phyloP scores from a whole-genome alignment of 352 stramenopile genomes.

The Pythium pyrilobum region DNA sequence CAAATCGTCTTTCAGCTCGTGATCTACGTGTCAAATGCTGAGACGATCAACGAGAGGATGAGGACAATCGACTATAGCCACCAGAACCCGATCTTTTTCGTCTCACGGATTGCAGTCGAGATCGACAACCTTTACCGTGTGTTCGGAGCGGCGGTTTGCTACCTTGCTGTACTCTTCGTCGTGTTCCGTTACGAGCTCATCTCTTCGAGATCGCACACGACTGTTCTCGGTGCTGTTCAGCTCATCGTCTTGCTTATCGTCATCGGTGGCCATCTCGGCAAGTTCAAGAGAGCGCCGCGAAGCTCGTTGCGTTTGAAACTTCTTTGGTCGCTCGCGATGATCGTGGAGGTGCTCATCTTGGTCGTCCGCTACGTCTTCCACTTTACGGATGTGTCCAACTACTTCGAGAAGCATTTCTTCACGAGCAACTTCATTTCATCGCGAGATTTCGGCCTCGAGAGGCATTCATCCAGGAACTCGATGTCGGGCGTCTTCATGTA shows the following conservation, averaged over 20 bases:
- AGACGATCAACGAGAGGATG: constrained; percentile 62
- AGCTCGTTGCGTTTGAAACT: constrained; percentile 68
- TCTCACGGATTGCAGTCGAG: constrained; percentile 65
- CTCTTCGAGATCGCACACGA: constrained; percentile 49
- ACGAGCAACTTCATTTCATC: constrained; percentile 65
- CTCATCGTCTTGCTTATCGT: constrained; percentile 58
- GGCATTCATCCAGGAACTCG: constrained; percentile 43
- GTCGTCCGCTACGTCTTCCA: constrained; percentile 77
- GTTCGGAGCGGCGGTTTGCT: constrained; percentile 57
- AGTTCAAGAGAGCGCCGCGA: constrained; percentile 53
- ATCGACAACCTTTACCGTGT: constrained; percentile 77
- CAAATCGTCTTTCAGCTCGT: constrained; percentile 84
- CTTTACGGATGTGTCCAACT: constrained; percentile 63
- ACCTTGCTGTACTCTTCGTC: constrained; percentile 63
- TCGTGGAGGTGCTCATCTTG: constrained; percentile 65
- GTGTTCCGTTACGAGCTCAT: constrained; percentile 61
- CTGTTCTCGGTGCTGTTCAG: constrained; percentile 54
- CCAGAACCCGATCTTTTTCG: constrained; percentile 73
- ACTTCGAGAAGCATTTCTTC: constrained; percentile 63
- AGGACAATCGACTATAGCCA: constrained; percentile 46
- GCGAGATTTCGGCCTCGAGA: constrained; percentile 68
- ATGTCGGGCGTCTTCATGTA: constrained; percentile 80
- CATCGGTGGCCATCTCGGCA: constrained; percentile 64
- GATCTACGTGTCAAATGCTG: constrained; percentile 72
- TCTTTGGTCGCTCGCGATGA: constrained; percentile 70